Conservation (phyloP, 805 yeast genomes). For the Candida hispaniensis region DNA sequence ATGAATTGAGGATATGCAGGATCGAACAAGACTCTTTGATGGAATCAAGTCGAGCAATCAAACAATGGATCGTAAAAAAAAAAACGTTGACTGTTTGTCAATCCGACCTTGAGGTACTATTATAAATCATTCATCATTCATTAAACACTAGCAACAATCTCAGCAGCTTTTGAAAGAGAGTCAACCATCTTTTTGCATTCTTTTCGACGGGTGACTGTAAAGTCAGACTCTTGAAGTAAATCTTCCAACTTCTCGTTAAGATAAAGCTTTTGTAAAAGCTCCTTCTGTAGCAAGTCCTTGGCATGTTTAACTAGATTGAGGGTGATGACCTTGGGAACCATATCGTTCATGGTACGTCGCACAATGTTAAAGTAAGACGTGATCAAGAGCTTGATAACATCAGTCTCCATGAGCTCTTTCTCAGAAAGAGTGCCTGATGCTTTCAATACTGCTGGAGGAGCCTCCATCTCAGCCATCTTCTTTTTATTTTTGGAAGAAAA, state of each 20-base stretch:
- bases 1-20: too few relatives aligned
- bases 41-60: too few relatives aligned
- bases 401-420: conserved; percentile 93
- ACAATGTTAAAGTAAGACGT: conserved; percentile 86
- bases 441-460: conserved; percentile 90
- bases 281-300: conserved; percentile 82
- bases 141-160: conserved; percentile 65
- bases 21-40: too few relatives aligned
- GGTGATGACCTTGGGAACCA: conserved; percentile 93
- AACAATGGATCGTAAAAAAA: too few relatives aligned
- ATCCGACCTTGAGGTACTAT: too few relatives aligned
- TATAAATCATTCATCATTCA: conserved; percentile 15
- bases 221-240: conserved; percentile 81
- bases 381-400: conserved; percentile 86
- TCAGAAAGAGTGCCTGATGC: conserved; percentile 91
- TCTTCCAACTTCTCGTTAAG: conserved; percentile 56
- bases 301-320: conserved; percentile 76
- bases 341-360: conserved; percentile 83
- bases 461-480: conserved; percentile 89
- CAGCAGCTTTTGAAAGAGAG: conserved; percentile 78
- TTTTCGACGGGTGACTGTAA: conserved; percentile 85
- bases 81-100: too few relatives aligned
- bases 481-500: conserved; percentile 87
- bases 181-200: conserved; percentile 95
- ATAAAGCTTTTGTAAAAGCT: conserved; percentile 76